Evolutionary conservation across 441 rosid genomes (phyloP), one percentile per base, ranked within the genome.

Genomic region (Adansonia grandidieri): DNA sequence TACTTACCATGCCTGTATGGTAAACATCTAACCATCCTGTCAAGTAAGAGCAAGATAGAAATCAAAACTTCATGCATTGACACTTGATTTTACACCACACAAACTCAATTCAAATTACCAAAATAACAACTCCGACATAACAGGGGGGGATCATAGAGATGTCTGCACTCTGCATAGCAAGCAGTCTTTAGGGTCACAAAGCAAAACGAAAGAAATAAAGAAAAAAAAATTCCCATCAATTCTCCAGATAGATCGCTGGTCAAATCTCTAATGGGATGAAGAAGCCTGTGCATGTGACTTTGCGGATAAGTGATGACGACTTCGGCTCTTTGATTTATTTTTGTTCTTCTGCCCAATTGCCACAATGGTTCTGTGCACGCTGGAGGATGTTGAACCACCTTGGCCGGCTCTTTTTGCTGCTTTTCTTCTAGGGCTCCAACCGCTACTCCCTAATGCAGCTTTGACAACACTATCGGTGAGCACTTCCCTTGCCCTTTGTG

Each of bases 401-500:
- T 80, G 80, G 79, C 73, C 78, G 44, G 64, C 77, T 83, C 85
- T 81, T 80, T 64, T 82, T 53, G 28, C 73, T 37, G 82, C 78
- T 76, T 76, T 89, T 84, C 92, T 86, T 45, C 85, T 84, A 47
- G 85, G 66, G 78, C 81, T 78, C 78, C 80, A 79, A 60, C 83
- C 76, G 58, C 86, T 73, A 47, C 75, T 85, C 32, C 94, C 92
- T 24, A 92, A 85, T 2, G 95, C 94, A 28, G 99, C 97, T 86
- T 84, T 90, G 11, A 97, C 93, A 4, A 96, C 91, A 15, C 92
- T 87, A 53, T 92, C 94, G 15, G 89, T 91, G 40, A 90, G 82
- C 28, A 87, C 82, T 79, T 92, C 97, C 22, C 90, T 81, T n/a
- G 97, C 95, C 82, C 91, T 82, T 80, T 90, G 91, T 19, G 92